Base-by-base conservation (phyloP, 176 grass and related monocot genomes). In the Oryza officinalis region DNA sequence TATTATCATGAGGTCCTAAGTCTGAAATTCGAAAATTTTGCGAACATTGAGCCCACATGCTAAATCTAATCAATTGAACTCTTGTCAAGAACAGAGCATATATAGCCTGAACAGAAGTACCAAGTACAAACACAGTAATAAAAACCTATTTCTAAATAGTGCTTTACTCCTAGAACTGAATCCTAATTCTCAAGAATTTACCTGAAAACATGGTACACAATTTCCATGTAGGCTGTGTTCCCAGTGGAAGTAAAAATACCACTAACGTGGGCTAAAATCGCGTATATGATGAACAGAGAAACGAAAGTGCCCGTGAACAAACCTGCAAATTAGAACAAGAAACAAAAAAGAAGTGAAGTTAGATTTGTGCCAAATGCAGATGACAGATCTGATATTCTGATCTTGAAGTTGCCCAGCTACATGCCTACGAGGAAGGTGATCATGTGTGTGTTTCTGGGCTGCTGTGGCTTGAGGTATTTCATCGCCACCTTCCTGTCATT, bases 121-220 rank as follows among this genome's bases (percentile, higher is more conserved):
- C 26, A 61, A 25, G 8, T 5, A 26, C 25, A 28, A 49, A 49
- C 71, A 30, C 71, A 18, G 57, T 61, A 61, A 37, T 37, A 37
- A 38, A 23, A 61, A 4, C 2, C 18, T 52, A 5, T 14, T 8
- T 20, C 50, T 57, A 57, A 57, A 18, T 67, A 0, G 5, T 23
- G 20, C 14, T 44, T 57, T n/a, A 2, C 28, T 4, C 26, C n/a
- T 70, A 32, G 30, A n/a, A 5, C 23, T 54, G 60, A 50, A 71
- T 13, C 8, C 67, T 71, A 33, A 73, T n/a, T 61, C n/a, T 66
- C 25, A 8, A 75, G 64, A 49, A 2, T 28, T 78, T 65, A 92
- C 96, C 96, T 98, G 87, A 98, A 95, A 71, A 98, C 87, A 45
- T 92, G 92, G 68, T 98, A 96, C 27, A 98, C 93, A 14, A 90